These are phyloP conservation scores for Cutaneotrichosporon dermatis DNA, from an alignment of 1,284 basidiomycete genomes.

Conservation along the genomic window DNA sequence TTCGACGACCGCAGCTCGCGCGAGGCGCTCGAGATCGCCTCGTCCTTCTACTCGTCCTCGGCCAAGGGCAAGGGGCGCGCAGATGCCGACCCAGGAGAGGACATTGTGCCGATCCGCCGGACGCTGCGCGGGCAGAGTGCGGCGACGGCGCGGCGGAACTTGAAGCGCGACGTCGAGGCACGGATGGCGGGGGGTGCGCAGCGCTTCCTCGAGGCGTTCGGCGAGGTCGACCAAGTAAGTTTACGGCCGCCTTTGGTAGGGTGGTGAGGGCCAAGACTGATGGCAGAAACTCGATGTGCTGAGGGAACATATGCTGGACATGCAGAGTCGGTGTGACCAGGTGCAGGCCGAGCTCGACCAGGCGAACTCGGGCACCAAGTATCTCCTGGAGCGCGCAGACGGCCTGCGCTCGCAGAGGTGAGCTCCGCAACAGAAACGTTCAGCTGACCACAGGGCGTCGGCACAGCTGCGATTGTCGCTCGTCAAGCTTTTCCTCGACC, in stretches of 20 bases:
- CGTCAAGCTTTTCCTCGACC: slow-evolving; percentile 69
- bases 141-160: slow-evolving; percentile 66
- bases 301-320: slow-evolving; percentile 67
- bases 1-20: slow-evolving; percentile 75
- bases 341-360: slow-evolving; percentile 71
- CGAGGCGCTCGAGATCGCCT: slow-evolving; percentile 77
- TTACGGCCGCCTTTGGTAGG: slow-evolving; percentile 10
- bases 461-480: slow-evolving; percentile 60
- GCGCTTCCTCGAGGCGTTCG: slow-evolving; percentile 74
- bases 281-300: slow-evolving; percentile 70
- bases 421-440: slow-evolving; percentile 20
- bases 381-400: slow-evolving; percentile 80
- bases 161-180: slow-evolving; percentile 77
- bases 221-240: slow-evolving; percentile 65
- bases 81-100: neutral
- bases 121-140: slow-evolving; percentile 42
- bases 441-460: slow-evolving; percentile 51
- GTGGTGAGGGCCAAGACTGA: slow-evolving; percentile 52
- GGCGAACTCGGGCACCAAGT: slow-evolving; percentile 73
- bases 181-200: slow-evolving; percentile 73
- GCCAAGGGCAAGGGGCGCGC: slow-evolving; percentile 3
- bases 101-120: slow-evolving; percentile 28
- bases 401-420: slow-evolving; percentile 75
- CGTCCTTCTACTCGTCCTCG: slow-evolving; percentile 59
- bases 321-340: slow-evolving; percentile 75